These are phyloP conservation scores for Tolypocladium cylindrosporum DNA, from an alignment of 2,329 filamentous ascomycete species.

Conservation along the genomic window DNA sequence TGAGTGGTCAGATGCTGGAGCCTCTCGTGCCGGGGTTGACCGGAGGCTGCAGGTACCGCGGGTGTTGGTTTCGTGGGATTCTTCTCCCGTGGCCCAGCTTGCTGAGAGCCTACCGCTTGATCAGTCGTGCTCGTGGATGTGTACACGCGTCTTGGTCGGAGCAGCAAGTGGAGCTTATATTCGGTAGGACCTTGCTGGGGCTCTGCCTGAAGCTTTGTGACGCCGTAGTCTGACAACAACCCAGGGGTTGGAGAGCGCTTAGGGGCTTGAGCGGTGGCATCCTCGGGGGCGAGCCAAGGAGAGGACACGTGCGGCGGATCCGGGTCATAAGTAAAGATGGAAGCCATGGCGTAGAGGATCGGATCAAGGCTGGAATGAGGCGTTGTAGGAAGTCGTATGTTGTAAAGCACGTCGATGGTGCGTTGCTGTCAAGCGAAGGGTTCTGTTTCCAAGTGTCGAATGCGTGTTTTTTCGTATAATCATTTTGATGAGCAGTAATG, in stretches of 20 bases:
- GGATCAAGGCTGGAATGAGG: background rate
- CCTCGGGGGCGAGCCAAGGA: constrained; percentile 65
- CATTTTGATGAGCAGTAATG: background rate
- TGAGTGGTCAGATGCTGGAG: constrained; percentile 91
- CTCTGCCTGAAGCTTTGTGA: constrained; percentile 76
- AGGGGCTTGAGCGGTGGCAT: constrained; percentile 24
- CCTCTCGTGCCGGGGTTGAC: constrained; percentile 68
- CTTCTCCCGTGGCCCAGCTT: constrained; percentile 1
- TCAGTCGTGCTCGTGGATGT: constrained; percentile 54
- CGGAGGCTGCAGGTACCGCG: constrained; percentile 34
- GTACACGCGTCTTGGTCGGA: constrained; percentile 69
- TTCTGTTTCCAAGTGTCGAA: background rate
- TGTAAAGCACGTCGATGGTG: background rate
- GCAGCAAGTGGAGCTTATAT: constrained; percentile 87
- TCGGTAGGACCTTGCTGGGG: constrained; percentile 91
- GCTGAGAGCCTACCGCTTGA: constrained; percentile 1
- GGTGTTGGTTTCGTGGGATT: constrained; percentile 11
- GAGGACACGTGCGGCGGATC: constrained; percentile 82
- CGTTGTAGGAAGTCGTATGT: background rate
- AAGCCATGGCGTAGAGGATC: constrained; percentile 54
- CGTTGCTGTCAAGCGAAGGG: background rate
- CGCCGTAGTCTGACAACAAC: constrained; percentile 49
- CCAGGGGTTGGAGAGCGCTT: constrained; percentile 20
- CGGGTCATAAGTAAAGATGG: constrained; percentile 90
- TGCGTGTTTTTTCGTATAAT: background rate